A percentile compares a stretch with the other conserved stretches of the same genome.
phyloP scores from a whole-genome alignment of 495 filamentous ascomycete genomes.

The Talaromyces wortmannii region DNA sequence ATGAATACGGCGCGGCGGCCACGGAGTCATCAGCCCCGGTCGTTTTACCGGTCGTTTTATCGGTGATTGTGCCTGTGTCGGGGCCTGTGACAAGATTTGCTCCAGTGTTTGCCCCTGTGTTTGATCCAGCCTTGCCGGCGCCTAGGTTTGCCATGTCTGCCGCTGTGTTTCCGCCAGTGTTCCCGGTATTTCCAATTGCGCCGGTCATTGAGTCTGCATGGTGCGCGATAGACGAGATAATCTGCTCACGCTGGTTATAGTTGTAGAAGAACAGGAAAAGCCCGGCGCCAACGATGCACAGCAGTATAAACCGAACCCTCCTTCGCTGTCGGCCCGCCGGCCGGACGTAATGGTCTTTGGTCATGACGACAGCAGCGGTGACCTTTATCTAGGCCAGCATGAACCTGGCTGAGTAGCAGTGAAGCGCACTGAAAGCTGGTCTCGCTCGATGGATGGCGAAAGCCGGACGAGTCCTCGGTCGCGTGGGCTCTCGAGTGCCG shows the following conservation, averaged over 20 bases:
- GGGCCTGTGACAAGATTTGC: no score
- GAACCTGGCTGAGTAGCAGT: no score
- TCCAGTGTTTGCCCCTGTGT: no score
- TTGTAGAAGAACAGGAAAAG: conserved; percentile 4
- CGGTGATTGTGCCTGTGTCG: not conserved
- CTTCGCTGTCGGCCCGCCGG: conserved; percentile 2
- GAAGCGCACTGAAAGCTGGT: no score
- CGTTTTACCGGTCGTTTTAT: not conserved
- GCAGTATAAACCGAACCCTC: not conserved
- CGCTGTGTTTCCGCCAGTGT: not conserved
- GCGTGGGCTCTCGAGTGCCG: no score
- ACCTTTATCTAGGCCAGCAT: no score
- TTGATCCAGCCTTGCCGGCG: no score
- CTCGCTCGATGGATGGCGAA: no score
- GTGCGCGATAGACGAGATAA: not conserved
- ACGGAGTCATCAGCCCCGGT: not conserved
- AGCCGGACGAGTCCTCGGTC: no score
- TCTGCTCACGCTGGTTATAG: not conserved
- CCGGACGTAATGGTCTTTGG: not conserved
- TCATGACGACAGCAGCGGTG: no score
- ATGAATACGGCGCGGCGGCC: conserved; percentile 5
- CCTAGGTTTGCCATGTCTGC: no score
- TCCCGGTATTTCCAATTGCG: not conserved
- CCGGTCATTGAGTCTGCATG: not conserved
- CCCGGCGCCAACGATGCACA: not conserved